These are phyloP conservation scores for Periconia macrospinosa DNA, from an alignment of 2,329 filamentous ascomycete species.

Conservation along the genomic window DNA sequence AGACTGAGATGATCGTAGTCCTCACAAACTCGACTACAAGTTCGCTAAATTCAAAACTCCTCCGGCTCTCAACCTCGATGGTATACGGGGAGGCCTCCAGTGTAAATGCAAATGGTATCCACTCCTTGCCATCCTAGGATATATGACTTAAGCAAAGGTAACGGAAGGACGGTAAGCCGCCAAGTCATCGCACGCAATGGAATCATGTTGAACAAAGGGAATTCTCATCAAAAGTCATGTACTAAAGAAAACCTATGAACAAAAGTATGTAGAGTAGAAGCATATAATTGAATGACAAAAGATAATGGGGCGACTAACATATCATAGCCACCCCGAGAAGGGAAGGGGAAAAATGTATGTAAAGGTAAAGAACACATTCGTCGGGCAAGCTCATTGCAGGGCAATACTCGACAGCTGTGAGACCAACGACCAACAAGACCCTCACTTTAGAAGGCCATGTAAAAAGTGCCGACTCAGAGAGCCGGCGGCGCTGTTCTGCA, in stretches of 20 bases:
- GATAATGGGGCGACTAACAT: slow-evolving; percentile 9
- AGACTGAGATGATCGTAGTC: background rate
- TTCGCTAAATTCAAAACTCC: slow-evolving; percentile 1
- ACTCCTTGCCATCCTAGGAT: background rate
- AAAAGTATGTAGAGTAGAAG: background rate
- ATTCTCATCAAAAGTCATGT: background rate
- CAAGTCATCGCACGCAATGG: background rate
- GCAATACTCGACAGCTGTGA: slow-evolving; percentile 12
- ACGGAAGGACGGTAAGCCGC: background rate
- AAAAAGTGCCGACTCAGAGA: slow-evolving; percentile 31
- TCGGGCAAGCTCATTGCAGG: slow-evolving; percentile 3
- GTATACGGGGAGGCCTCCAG: slow-evolving; percentile 2
- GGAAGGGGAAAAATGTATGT: background rate
- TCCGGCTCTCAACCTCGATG: slow-evolving; percentile 4
- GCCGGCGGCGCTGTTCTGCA: slow-evolving; percentile 44
- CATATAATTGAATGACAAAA: slow-evolving; percentile 7
- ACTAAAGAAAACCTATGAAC: background rate
- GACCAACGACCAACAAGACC: slow-evolving; percentile 45
- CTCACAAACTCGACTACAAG: background rate
- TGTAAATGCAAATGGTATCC: slow-evolving; percentile 8
- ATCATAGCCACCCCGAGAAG: background rate
- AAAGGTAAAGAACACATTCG: background rate
- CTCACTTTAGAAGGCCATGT: slow-evolving; percentile 18
- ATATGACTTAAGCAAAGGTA: too few species aligned
- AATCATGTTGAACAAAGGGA: background rate